phyloP scores from a whole-genome alignment of 208 protist genomes.

The Angomonas desouzai region DNA sequence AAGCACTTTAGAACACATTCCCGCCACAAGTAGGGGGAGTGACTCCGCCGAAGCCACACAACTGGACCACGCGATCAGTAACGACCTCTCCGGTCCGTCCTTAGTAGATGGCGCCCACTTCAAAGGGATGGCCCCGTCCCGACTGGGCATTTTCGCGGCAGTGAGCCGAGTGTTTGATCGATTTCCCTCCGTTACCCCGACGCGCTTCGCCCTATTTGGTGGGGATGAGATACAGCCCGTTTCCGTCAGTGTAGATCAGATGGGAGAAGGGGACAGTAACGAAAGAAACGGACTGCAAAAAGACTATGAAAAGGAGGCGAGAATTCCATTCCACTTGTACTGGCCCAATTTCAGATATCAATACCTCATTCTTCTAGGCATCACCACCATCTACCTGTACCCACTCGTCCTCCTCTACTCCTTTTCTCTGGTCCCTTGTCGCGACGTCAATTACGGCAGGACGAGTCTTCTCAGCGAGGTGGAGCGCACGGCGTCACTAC shows the following conservation, averaged over 20 bases:
- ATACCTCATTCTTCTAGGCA: constrained; percentile 17
- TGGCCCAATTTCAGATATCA: constrained; percentile 28
- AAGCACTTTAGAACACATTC: constrained; percentile 2
- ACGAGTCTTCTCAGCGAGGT: background rate
- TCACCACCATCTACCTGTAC: constrained; percentile 30
- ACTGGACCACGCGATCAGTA: background rate
- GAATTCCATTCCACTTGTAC: constrained; percentile 12
- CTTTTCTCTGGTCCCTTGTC: constrained; percentile 33
- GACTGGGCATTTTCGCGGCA: background rate
- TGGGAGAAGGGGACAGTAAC: constrained; percentile 5
- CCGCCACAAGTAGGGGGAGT: background rate
- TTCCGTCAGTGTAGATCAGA: background rate
- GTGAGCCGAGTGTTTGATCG: background rate
- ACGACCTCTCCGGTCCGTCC: background rate
- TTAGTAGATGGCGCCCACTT: background rate
- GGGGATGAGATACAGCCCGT: constrained; percentile 20
- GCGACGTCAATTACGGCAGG: constrained; percentile 11
- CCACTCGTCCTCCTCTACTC: constrained; percentile 17
- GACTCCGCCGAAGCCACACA: background rate
- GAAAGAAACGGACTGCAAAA: background rate
- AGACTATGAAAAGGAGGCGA: background rate
- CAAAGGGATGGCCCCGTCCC: background rate
- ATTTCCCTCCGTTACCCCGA: constrained; percentile 26
- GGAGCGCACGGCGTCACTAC: background rate
- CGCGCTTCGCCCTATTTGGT: constrained; percentile 30